phyloP scores from a whole-genome alignment of 306 rosid genomes.

The Datisca glomerata region DNA sequence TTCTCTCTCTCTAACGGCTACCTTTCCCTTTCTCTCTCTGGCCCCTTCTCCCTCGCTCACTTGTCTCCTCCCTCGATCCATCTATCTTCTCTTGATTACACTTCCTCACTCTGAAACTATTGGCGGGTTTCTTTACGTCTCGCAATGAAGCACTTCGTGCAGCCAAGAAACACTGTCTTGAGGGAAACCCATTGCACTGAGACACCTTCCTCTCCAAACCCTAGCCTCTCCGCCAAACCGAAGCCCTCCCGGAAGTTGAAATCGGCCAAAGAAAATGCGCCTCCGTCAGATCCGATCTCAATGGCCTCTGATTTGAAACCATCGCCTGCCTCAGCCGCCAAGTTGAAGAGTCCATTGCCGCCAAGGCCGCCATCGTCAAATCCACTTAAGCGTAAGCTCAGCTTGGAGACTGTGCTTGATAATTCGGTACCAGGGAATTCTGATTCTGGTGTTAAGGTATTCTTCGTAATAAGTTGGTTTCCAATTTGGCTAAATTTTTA shows the following conservation, averaged over 20 bases:
- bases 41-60: constrained; percentile 21
- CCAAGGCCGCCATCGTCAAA: constrained; percentile 83
- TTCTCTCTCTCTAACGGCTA: constrained; percentile 32
- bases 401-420: constrained; percentile 33
- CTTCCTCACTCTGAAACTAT: constrained; percentile 2
- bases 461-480: no score
- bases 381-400: constrained; percentile 90
- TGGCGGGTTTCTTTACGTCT: neutral
- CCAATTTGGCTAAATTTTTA: no score
- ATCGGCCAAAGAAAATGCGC: constrained; percentile 65
- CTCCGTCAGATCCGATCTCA: constrained; percentile 54
- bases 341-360: constrained; percentile 65
- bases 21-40: constrained; percentile 11
- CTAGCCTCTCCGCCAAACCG: constrained; percentile 31
- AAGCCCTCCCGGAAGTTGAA: constrained; percentile 44
- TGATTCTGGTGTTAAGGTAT: constrained; percentile 94
- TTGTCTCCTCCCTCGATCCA: constrained; percentile 7
- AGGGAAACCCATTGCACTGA: constrained; percentile 41
- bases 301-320: constrained; percentile 28
- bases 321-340: constrained; percentile 35
- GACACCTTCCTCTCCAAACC: constrained; percentile 38
- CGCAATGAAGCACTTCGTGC: constrained; percentile 64
- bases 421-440: constrained; percentile 29
- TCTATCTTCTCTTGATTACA: constrained; percentile 6
- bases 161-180: constrained; percentile 48